Evolutionary conservation across 116 monocot species (phyloP).

Genomic region (Dioscorea cayenensis): DNA sequence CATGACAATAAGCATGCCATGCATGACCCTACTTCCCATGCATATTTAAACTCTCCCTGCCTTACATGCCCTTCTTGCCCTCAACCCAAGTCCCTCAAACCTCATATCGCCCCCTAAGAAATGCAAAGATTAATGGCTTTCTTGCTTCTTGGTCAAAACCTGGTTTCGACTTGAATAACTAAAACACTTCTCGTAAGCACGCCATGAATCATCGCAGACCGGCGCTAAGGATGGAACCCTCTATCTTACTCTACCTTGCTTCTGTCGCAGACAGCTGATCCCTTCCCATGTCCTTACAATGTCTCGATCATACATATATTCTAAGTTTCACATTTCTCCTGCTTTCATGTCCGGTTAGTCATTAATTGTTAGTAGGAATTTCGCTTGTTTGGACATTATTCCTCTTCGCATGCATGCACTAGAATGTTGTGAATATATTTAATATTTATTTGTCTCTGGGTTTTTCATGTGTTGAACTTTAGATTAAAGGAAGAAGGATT

Average conservation of each 20-base stretch:
- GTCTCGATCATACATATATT: background rate
- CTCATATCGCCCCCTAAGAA: constrained; percentile 37
- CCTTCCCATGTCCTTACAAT: constrained; percentile 5
- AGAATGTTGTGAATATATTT: too few species aligned
- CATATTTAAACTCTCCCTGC: constrained; percentile 24
- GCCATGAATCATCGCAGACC: constrained; percentile 29
- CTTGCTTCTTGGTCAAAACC: constrained; percentile 31
- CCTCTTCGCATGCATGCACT: too few species aligned
- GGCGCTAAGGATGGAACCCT: constrained; percentile 41
- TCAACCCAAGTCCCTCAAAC: constrained; percentile 11
- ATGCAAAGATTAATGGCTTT: constrained; percentile 50
- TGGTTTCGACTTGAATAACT: constrained; percentile 33
- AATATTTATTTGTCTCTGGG: too few species aligned
- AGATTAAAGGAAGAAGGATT: too few species aligned
- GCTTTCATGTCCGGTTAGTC: too few species aligned
- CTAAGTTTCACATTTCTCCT: too few species aligned
- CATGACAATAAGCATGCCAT: background rate
- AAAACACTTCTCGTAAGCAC: constrained; percentile 46
- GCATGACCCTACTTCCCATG: constrained; percentile 18
- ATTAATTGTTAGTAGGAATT: too few species aligned
- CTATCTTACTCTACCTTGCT: constrained; percentile 22
- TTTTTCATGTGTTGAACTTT: too few species aligned
- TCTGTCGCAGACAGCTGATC: constrained; percentile 37
- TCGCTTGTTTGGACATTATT: too few species aligned
- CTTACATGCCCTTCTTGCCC: constrained; percentile 21